Evolutionary conservation across 176 grass and related monocot species (phyloP), one percentile per base, ranked within the genome.

Genomic region (Hyparrhenia diplandra): DNA sequence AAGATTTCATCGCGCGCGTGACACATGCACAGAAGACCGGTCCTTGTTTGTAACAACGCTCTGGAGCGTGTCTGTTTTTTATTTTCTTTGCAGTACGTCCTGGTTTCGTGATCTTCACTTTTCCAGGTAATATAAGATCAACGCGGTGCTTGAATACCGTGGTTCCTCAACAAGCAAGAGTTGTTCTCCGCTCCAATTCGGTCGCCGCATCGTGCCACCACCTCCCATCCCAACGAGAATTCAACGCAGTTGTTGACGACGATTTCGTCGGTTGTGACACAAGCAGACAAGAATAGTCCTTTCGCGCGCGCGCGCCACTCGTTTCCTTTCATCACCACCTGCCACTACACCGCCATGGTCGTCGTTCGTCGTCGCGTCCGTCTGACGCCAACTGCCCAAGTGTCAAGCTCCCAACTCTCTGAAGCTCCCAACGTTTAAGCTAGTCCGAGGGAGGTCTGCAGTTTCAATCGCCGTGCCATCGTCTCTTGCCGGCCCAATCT

Each of bases 161-260:
- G 67, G 17, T 61, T 81, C 6, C 65, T 6, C 45, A 40, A 10
- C 35, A 32, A 32, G n/a, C 31, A 8, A 54, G 51, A 54, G 51
- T 54, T 54, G 51, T 54, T 54, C 5, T n/a, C 32, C 18, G 18
- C 64, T n/a, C 3, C 65, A 39, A 20, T 35, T 37, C 34, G 34
- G 20, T 39, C 66, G 21, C 64, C 8, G 64, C 31, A 39, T 39
- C 64, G 32, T 67, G 27, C 1, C 13, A 5, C 10, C n/a, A 24
- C 54, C 18, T 51, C n/a, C n/a, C 40, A 37, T 1, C 8, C 5
- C 28, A 29, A 4, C 4, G 2, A 31, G 31, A 58, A 58, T 46
- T 84, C 51, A 64, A 39, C 16, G 21, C 13, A 27, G 83, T 78
- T 63, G 74, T 71, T 63, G 83, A 8, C 6, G 54, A 69, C 54